These are phyloP conservation scores for Phytophthora cactorum DNA, from an alignment of 352 stramenopile genomes.

Conservation along the genomic window DNA sequence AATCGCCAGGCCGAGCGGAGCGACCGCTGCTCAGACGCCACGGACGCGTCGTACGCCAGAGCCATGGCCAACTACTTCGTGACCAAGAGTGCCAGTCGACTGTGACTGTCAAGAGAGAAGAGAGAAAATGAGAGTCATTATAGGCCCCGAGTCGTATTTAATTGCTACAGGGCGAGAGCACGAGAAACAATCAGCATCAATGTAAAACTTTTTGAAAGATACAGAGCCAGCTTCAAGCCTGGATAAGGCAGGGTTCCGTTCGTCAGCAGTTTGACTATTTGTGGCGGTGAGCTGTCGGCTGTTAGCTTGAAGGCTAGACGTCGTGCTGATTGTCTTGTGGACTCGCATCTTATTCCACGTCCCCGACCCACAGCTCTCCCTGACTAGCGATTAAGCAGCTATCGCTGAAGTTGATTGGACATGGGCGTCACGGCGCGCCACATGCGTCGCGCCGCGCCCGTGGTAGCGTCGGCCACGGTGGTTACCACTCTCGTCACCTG, in stretches of 20 bases:
- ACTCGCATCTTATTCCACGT: conserved; percentile 22
- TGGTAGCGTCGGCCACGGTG: conserved; percentile 45
- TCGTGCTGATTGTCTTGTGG: neutral
- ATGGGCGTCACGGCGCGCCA: conserved; percentile 11
- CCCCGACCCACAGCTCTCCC: neutral
- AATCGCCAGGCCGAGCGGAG: conserved; percentile 40
- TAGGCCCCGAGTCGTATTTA: conserved; percentile 26
- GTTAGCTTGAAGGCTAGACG: conserved; percentile 1
- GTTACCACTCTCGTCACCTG: conserved; percentile 62
- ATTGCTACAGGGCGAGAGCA: conserved; percentile 22
- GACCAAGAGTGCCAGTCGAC: conserved; percentile 40
- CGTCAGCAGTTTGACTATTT: conserved; percentile 11
- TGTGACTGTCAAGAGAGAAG: conserved; percentile 27
- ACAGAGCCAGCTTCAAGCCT: conserved; percentile 2
- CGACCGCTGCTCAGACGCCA: conserved; percentile 53
- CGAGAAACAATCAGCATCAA: conserved; percentile 2
- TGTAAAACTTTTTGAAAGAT: conserved; percentile 13
- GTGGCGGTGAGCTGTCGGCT: conserved; percentile 3
- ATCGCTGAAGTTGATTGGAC: neutral
- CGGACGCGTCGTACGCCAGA: conserved; percentile 51
- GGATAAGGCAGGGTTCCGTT: conserved; percentile 1
- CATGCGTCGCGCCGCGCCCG: conserved; percentile 26
- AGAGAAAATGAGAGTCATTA: neutral
- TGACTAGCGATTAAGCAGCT: neutral
- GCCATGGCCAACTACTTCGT: conserved; percentile 53